Conservation (phyloP, 257 asterid species). For the Lycium ferocissimum region DNA sequence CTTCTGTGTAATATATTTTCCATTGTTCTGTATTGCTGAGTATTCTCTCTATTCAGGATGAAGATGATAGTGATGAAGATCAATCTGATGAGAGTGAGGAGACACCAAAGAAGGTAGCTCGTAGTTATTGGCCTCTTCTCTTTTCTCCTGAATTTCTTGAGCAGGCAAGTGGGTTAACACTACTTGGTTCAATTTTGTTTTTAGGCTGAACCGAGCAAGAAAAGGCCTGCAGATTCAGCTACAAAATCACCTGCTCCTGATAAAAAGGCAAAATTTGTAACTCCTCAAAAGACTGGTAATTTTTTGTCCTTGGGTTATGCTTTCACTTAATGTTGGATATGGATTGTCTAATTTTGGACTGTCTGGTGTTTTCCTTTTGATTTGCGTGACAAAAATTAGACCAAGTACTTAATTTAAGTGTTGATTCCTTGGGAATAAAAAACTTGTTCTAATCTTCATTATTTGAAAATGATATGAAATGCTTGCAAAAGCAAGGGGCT, state of each 20-base stretch:
- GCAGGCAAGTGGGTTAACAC: slow-evolving; percentile 17
- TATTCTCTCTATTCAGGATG: slow-evolving; percentile 24
- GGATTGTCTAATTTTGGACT: neutral
- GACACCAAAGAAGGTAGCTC: slow-evolving; percentile 80
- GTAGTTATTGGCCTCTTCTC: neutral
- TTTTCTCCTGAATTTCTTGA: neutral
- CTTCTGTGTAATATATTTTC: neutral
- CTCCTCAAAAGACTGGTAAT: slow-evolving; percentile 86
- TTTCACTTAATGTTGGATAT: neutral
- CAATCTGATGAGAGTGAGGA: slow-evolving; percentile 75
- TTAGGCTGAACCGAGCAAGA: slow-evolving; percentile 63
- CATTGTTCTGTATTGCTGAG: neutral
- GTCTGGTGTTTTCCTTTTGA: neutral
- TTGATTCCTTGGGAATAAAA: neutral
- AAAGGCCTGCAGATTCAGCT: slow-evolving; percentile 60
- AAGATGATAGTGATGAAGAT: slow-evolving; percentile 39
- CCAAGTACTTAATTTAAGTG: neutral
- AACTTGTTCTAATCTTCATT: neutral
- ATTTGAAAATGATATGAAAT: neutral
- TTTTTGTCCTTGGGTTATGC: neutral
- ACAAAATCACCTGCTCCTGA: slow-evolving; percentile 65
- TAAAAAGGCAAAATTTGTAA: slow-evolving; percentile 71
- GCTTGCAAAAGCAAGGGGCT: neutral
- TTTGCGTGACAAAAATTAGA: neutral
- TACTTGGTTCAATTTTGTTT: neutral